A percentile compares a stretch with the other conserved stretches of the same genome.
Conservation (phyloP, 768 basidiomycete species). For the Favolaschia claudopus region DNA sequence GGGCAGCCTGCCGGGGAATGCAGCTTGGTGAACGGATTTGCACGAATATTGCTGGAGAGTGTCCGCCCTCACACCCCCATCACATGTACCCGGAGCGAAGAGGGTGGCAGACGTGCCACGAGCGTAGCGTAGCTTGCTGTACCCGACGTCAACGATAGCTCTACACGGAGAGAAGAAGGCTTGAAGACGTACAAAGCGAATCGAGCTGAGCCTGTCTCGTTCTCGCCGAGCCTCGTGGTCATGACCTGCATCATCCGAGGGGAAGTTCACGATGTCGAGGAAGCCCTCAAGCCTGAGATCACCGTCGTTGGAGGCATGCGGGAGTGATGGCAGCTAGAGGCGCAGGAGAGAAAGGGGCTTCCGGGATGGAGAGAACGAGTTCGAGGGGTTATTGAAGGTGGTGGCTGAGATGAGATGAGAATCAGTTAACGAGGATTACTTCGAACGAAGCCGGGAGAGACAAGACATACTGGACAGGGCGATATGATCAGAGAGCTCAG, state of each 20-base stretch:
- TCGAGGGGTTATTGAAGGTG: slow-evolving; percentile 30
- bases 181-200: not conserved
- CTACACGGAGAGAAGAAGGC: not conserved
- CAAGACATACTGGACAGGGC: slow-evolving; percentile 35
- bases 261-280: slow-evolving; percentile 67
- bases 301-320: slow-evolving; percentile 32
- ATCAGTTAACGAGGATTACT: not conserved
- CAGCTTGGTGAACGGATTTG: slow-evolving; percentile 1
- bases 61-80: slow-evolving; percentile 46
- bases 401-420: too few relatives aligned
- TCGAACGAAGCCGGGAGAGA: not conserved
- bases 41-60: not conserved
- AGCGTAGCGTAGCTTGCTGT: slow-evolving; percentile 27
- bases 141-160: not conserved
- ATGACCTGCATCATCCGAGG: slow-evolving; percentile 61
- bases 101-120: slow-evolving; percentile 54
- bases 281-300: slow-evolving; percentile 47
- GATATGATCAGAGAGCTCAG: slow-evolving; percentile 36
- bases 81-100: slow-evolving; percentile 58
- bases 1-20: slow-evolving; percentile 10
- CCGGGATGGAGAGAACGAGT: slow-evolving; percentile 19
- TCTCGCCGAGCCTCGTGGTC: slow-evolving; percentile 67
- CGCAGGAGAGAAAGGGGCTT: slow-evolving; percentile 1
- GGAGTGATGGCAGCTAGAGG: not conserved
- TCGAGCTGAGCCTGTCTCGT: slow-evolving; percentile 56